Evolutionary conservation across 2,329 filamentous ascomycete genomes (phyloP), one percentile per base, ranked within the genome.

Genomic region (Aspergillus sp.): DNA sequence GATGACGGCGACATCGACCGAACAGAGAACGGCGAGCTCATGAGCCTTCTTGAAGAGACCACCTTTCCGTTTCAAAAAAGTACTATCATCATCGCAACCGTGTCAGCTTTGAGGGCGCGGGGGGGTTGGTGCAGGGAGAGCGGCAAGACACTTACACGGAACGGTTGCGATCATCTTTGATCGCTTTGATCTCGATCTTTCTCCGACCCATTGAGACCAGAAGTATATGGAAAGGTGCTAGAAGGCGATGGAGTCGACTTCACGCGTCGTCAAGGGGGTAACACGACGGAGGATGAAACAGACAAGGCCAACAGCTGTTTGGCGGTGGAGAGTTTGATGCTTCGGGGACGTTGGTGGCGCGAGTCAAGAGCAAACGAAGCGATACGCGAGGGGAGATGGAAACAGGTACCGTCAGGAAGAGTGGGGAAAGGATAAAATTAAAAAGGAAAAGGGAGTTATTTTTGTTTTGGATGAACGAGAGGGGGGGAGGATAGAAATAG

Each of bases 121-220:
- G 11, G 26, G 31, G 31, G 26, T 12, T 34, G 8, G 44, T n/a
- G 29, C 11, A 29, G 27, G 11, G 6, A 19, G 32, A 19, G 19
- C 19, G 19, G 19, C 19, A 19, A 4, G 19, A 19, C 19, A 76
- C 88, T 71, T 89, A 96, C 90, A 96, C 90, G 61, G 90, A 95
- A 67, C 90, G 89, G 67, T 96, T 96, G 62, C 90, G 83, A 71
- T 96, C 90, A 82, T 96, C 90, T 73, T 95, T 96, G 78, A 97
- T 97, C 58, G 91, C 89, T 74, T 96, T 96, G 78, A 98, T 97
- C 76, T 97, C 93, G 67, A 98, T 98, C 82, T 98, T 98, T 79
- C 93, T 84, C 70, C 93, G 85, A 69, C 93, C 93, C 93, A 98
- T 98, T 42, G 42, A 32, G 32, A 19, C 19, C 19, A 19, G 19